Evolutionary conservation across 169 alveolate genomes (phyloP), one percentile per base, ranked within the genome.

Genomic region (Plasmodium ovale): DNA sequence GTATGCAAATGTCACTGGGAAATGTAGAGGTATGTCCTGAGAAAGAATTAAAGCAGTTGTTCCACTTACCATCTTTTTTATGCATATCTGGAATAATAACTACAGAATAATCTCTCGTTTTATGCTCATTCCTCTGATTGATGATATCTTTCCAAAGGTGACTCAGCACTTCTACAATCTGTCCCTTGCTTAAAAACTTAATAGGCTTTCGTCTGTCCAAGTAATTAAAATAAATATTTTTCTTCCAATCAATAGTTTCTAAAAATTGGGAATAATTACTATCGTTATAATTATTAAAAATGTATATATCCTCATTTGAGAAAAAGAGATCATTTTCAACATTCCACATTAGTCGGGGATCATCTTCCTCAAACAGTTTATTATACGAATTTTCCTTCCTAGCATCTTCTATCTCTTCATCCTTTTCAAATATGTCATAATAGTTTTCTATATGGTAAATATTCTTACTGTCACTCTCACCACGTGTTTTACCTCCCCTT

Each of bases 391-490:
- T 67, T 23, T 67, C 6, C 2, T 67, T 67, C 42, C 16, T 67
- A 12, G 23, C 1, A 6, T 19, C 42, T 37, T 39, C 77, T 1
- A 21, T 5, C 16, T 21, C 3, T 19, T 39, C 42, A 21, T 2
- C 35, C 6, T 67, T 39, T 67, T 67, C 77, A 23, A 67, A 67
- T 9, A 37, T 3, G 23, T 67, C 77, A 12, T 67, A 67, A 39
- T 67, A 67, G 42, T 67, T 67, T 12, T 67, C 23, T 67, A 67
- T 67, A 67, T 39, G 10, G 39, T 37, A 35, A n/a, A 65, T 39
- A 35, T 67, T 39, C 10, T n/a, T 12, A 10, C 29, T 29, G 27
- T 59, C 16, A 10, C 44, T 59, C 7, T 19, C 64, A 54, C 7
- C 10, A 54, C 10, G 1, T 3, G 16, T 54, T 12, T 59, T 59